Percentiles rank a stretch among this genome's conserved stretches.
Conservation (phyloP, 2,329 filamentous ascomycete species). For the Claviceps sp. region DNA sequence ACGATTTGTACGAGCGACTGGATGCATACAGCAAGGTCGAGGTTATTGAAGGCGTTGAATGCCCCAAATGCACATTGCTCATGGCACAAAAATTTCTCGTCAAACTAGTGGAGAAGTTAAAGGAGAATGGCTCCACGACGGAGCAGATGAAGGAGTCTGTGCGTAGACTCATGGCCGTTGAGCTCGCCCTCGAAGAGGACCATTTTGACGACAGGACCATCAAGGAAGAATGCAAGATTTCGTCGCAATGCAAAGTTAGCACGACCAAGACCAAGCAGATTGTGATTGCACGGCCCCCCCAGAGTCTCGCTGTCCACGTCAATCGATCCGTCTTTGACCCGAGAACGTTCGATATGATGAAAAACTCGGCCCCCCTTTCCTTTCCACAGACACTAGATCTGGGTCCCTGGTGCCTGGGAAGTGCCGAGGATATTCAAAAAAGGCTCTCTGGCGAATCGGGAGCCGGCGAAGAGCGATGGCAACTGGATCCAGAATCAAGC, state of each 20-base stretch:
- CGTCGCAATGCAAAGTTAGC: conserved; percentile 52
- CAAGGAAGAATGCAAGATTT: conserved; percentile 50
- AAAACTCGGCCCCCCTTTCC: conserved; percentile 67
- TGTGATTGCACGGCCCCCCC: conserved; percentile 69
- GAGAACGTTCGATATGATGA: conserved; percentile 61
- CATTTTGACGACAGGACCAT: conserved; percentile 62
- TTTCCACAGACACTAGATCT: conserved; percentile 68
- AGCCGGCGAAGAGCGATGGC: conserved; percentile 49
- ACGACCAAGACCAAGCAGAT: conserved; percentile 84
- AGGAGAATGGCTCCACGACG: conserved; percentile 23
- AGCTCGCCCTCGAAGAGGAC: conserved; percentile 61
- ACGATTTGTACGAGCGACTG: conserved; percentile 65
- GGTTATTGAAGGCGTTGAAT: conserved; percentile 78
- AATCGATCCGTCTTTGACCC: conserved; percentile 90
- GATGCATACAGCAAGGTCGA: conserved; percentile 79
- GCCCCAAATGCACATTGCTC: conserved; percentile 76
- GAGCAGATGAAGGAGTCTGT: conserved; percentile 37
- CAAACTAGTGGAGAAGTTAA: conserved; percentile 29
- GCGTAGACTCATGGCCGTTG: conserved; percentile 50
- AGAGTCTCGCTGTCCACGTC: conserved; percentile 71
- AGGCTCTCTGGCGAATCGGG: conserved; percentile 9
- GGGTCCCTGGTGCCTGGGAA: conserved; percentile 73
- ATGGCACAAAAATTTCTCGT: conserved; percentile 35
- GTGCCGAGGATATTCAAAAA: conserved; percentile 17
- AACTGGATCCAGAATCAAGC: conserved; percentile 51